A percentile compares a stretch with the other conserved stretches of the same genome.
Conservation (phyloP, 2,329 filamentous ascomycete genomes). For the Fusarium sp. region DNA sequence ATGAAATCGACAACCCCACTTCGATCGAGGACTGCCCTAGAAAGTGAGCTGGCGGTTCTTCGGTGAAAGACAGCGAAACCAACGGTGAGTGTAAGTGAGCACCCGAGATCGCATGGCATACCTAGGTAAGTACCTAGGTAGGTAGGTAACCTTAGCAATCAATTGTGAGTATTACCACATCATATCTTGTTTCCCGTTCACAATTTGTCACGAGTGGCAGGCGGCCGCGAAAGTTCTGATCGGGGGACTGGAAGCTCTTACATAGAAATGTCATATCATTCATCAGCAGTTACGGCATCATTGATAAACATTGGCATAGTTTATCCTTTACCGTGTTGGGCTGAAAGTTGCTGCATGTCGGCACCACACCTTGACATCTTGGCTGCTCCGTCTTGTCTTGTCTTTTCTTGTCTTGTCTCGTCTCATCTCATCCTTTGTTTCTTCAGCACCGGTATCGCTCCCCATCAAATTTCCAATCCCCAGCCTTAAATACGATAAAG, state of each 20-base stretch:
- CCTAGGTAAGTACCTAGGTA: background rate
- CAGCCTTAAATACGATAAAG: conserved; percentile 8
- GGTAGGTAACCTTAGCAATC: conserved; percentile 18
- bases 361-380: conserved; percentile 23
- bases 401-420: conserved; percentile 12
- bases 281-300: conserved; percentile 38
- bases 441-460: conserved; percentile 1
- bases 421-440: conserved; percentile 24
- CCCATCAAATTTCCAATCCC: background rate
- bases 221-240: conserved; percentile 3
- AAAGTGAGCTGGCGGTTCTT: conserved; percentile 7
- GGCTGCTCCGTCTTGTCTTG: background rate
- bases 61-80: conserved; percentile 4
- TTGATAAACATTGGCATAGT: conserved; percentile 39
- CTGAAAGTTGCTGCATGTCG: conserved; percentile 16
- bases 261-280: conserved; percentile 35
- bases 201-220: conserved; percentile 4
- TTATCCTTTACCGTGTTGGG: conserved; percentile 29
- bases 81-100: conserved; percentile 3
- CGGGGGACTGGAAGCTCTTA: conserved; percentile 12
- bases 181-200: conserved; percentile 2
- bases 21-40: conserved; percentile 18
- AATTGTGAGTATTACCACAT: conserved; percentile 21
- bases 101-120: background rate
- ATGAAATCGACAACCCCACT: conserved; percentile 26